phyloP scores from a whole-genome alignment of 345 rosid species.

The Geranium brycei region DNA sequence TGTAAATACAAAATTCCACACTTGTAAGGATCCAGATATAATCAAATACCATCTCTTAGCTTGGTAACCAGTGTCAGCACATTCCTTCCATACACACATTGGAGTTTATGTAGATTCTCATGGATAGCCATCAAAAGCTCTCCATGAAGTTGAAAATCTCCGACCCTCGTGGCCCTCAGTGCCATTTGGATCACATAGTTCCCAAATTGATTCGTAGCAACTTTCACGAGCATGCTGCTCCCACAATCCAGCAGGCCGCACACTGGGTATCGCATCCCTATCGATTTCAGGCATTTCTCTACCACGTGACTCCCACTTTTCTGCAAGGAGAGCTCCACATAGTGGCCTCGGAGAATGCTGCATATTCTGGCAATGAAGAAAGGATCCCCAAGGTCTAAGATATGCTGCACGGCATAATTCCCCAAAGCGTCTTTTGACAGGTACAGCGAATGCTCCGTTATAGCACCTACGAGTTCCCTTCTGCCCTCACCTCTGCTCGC shows the following conservation, averaged over 20 bases:
- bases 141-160: neutral
- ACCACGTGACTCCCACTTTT: slow-evolving; percentile 22
- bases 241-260: slow-evolving; percentile 7
- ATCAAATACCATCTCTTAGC: neutral
- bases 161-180: slow-evolving; percentile 9
- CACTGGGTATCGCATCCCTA: neutral
- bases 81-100: slow-evolving; percentile 12
- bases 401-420: slow-evolving; percentile 20
- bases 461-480: slow-evolving; percentile 1
- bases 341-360: slow-evolving; percentile 6
- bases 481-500: slow-evolving; percentile 10
- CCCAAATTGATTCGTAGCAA: slow-evolving; percentile 13
- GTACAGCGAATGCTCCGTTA: slow-evolving; percentile 4
- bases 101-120: neutral
- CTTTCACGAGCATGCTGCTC: slow-evolving; percentile 6
- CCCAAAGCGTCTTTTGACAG: slow-evolving; percentile 15
- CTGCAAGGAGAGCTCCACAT: slow-evolving; percentile 10
- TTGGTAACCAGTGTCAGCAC: slow-evolving; percentile 8
- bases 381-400: slow-evolving; percentile 10
- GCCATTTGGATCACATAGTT: slow-evolving; percentile 26
- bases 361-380: slow-evolving; percentile 3
- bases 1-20: neutral
- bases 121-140: slow-evolving; percentile 7
- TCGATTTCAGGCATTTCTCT: slow-evolving; percentile 12
- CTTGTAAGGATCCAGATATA: neutral